A percentile compares a stretch with the other conserved stretches of the same genome.
phyloP scores from a whole-genome alignment of 257 asterid genomes.

The Solanum chmielewskii region DNA sequence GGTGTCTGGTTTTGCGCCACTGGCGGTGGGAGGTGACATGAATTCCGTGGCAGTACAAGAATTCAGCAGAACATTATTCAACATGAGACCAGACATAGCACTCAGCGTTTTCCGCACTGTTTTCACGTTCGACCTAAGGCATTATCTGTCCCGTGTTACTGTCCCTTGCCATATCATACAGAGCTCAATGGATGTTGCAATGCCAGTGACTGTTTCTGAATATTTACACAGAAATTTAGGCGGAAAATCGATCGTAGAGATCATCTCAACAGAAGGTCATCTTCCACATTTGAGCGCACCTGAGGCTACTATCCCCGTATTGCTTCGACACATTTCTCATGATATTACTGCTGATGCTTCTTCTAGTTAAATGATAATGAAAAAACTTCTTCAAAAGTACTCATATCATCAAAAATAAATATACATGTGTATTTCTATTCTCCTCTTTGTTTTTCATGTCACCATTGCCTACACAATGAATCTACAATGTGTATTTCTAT shows the following conservation, averaged over 20 bases:
- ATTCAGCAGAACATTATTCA: slow-evolving; percentile 19
- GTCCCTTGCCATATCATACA: slow-evolving; percentile 26
- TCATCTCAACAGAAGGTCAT: slow-evolving; percentile 20
- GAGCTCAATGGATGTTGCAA: slow-evolving; percentile 10
- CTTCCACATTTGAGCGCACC: slow-evolving; percentile 22
- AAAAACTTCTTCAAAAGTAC: background rate
- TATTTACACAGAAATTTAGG: slow-evolving; percentile 13
- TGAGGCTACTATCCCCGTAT: slow-evolving; percentile 3
- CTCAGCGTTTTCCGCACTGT: slow-evolving; percentile 6
- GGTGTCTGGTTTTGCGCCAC: slow-evolving; percentile 20
- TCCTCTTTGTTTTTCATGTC: background rate
- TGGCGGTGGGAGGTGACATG: slow-evolving; percentile 22
- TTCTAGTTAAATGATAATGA: background rate
- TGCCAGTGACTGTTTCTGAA: slow-evolving; percentile 9
- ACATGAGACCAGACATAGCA: slow-evolving; percentile 23
- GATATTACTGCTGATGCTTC: background rate
- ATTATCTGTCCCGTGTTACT: background rate
- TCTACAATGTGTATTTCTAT: background rate
- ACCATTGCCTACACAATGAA: background rate
- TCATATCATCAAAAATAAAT: background rate
- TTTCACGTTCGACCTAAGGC: slow-evolving; percentile 13
- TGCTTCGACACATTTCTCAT: slow-evolving; percentile 9
- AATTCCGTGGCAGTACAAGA: slow-evolving; percentile 14
- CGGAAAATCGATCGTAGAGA: slow-evolving; percentile 14
- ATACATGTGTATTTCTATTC: background rate